Base-by-base conservation (phyloP, 352 stramenopile species). In the Elongisporangium undulatum region DNA sequence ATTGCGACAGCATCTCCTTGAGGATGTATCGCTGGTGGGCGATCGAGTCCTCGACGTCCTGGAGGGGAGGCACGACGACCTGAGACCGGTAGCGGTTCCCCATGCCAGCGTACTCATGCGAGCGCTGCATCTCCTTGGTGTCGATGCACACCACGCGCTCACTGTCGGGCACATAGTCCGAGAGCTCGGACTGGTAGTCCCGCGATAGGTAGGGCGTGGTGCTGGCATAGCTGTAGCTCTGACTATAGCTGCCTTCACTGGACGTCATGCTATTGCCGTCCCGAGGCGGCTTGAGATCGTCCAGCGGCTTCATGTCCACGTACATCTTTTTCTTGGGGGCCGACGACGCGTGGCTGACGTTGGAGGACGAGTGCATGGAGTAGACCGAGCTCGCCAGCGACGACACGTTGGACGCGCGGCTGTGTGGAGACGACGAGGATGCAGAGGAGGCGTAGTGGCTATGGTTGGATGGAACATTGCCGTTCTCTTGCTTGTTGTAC, bases 21-120 rank as follows among this genome's bases (percentile, higher is more conserved):
- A 90, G 72, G 51, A 90, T 23, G 50, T 77, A 71, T 10, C 76
- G 67, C 61, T 90, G 80, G 48, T 90, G 77, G 10, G 80, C 80
- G 56, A 90, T 85, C 38, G 76, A 88, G 38, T 83, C 67, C 58
- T 89, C 77, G 29, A 89, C 68, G 19, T 66, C 21, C 65, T 80
- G 68, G 12, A 74, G 67, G 21, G 58, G 75, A 2, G 70, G 61
- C 1, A 72, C 48, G 3, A 53, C 51, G 13, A 51, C 22, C 26
- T 9, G 16, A 56, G 49, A 53, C 41, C 45, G 64, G 53, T 53
- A 68, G 41, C 29, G 26, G 29, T 49, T 61, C 20, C 21, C 24
- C n/a, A n/a, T n/a, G n/a, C 16, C 22, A 55, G 61, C 12, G 41
- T 49, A 13, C 50, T 66, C 39, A 53, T 58, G 55, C 51, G 67